Conservation (phyloP, 2,329 filamentous ascomycete genomes). For the Hortaea werneckii region DNA sequence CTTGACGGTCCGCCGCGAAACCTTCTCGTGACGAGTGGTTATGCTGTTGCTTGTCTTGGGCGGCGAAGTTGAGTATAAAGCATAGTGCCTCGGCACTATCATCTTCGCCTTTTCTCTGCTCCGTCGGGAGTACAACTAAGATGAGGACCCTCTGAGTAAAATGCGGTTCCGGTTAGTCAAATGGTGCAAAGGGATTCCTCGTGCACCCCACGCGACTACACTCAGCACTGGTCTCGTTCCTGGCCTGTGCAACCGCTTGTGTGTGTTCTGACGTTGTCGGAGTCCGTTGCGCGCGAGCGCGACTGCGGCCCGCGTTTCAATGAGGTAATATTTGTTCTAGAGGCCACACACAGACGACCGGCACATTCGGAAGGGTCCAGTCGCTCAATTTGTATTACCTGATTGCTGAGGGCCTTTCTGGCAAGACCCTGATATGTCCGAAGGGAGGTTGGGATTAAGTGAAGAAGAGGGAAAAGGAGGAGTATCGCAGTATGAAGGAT, state of each 20-base stretch:
- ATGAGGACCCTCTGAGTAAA: not conserved
- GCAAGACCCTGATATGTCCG: not conserved
- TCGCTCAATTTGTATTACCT: not conserved
- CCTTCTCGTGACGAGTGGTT: too few relatives aligned
- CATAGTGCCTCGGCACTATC: conserved; percentile 38
- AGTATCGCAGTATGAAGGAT: not conserved
- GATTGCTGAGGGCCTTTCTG: not conserved
- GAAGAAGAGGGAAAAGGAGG: not conserved
- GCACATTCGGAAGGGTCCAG: not conserved
- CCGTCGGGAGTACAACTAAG: not conserved
- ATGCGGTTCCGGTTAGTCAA: not conserved
- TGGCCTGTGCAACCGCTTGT: not conserved
- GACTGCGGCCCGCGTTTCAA: not conserved
- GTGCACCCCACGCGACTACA: not conserved
- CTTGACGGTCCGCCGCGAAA: too few relatives aligned
- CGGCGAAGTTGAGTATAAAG: conserved; percentile 29
- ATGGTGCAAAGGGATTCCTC: not conserved
- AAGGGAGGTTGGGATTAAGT: not conserved
- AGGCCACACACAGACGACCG: not conserved
- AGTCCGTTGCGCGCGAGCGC: not conserved
- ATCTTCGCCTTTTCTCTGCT: conserved; percentile 16
- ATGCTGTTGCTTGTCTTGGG: conserved; percentile 1
- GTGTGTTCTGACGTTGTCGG: not conserved
- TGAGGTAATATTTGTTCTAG: not conserved
- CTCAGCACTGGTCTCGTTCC: not conserved